phyloP scores from a whole-genome alignment of 345 rosid species.

The Angophora floribunda region DNA sequence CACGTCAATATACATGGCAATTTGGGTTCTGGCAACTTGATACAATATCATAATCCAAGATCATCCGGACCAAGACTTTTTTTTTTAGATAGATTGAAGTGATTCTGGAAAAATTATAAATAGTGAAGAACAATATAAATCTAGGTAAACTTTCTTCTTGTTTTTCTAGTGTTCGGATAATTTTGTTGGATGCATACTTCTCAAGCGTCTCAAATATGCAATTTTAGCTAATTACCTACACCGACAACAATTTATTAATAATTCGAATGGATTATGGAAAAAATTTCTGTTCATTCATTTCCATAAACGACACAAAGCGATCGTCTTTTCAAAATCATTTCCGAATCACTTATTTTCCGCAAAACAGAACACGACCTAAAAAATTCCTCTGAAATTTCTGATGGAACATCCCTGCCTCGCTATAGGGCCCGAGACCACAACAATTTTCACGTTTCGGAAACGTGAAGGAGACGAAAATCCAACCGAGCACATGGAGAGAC shows the following conservation, averaged over 20 bases:
- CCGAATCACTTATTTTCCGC: accelerated
- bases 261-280: accelerated
- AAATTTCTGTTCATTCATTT: background rate
- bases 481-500: background rate
- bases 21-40: background rate
- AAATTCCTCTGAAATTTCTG: background rate
- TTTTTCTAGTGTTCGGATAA: background rate
- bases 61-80: background rate
- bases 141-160: background rate
- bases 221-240: background rate
- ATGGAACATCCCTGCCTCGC: background rate
- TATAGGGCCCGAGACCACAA: background rate
- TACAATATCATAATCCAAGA: background rate
- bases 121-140: background rate
- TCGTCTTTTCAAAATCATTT: background rate
- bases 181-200: background rate
- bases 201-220: background rate
- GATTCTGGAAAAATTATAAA: background rate
- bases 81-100: background rate
- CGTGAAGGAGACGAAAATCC: background rate
- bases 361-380: background rate
- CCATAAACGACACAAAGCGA: background rate
- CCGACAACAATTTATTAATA: background rate
- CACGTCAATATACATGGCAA: background rate
- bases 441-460: background rate